Percentiles rank a stretch among this genome's conserved stretches.
Conservation (phyloP, 1,284 basidiomycete species). For the Coniferiporia weirii region DNA sequence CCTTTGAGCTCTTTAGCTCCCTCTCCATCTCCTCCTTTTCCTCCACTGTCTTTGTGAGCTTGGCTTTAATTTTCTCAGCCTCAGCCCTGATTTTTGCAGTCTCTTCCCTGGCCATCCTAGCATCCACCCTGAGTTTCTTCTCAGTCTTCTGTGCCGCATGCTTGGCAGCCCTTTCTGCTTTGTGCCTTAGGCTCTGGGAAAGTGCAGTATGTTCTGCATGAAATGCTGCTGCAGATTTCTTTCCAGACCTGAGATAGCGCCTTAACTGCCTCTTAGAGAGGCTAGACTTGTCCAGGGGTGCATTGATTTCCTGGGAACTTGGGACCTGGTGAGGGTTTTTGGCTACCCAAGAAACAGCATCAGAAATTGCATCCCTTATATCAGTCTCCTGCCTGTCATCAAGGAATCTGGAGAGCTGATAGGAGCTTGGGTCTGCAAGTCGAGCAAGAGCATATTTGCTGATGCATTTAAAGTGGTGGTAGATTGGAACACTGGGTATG, state of each 20-base stretch:
- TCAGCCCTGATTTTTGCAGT: background rate
- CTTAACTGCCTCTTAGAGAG: background rate
- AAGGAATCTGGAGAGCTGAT: background rate
- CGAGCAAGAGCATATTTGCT: background rate
- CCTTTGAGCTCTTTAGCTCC: no score
- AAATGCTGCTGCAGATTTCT: background rate
- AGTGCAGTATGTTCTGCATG: background rate
- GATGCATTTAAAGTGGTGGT: background rate
- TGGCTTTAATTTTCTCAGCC: no score
- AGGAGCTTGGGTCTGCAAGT: background rate
- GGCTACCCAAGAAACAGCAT: background rate
- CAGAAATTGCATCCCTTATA: background rate
- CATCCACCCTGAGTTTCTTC: background rate
- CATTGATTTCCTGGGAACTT: background rate
- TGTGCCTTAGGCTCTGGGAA: background rate
- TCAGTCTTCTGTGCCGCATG: background rate
- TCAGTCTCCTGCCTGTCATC: background rate
- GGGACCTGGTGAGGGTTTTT: background rate
- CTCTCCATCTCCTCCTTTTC: background rate
- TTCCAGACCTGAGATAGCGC: background rate
- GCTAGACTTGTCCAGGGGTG: background rate
- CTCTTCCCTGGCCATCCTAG: background rate
- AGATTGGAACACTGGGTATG: background rate
- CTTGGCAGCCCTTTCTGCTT: background rate
- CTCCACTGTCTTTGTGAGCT: background rate